Base-by-base conservation (phyloP, 2,329 filamentous ascomycete species). In the Penicillium decumbens region DNA sequence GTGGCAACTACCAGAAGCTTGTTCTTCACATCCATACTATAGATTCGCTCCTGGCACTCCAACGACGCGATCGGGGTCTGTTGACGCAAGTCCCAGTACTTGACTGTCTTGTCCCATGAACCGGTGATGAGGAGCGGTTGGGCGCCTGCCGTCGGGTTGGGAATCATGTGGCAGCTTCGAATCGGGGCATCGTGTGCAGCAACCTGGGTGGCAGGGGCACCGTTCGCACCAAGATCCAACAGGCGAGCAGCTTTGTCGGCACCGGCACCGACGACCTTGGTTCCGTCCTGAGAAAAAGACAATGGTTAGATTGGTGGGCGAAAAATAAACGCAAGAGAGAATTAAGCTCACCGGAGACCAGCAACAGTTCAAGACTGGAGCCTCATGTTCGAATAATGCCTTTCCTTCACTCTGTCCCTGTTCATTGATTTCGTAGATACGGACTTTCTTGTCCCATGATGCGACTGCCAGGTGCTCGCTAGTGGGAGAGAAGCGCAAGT, bases 401-500 rank as follows among this genome's bases (percentile, higher is more conserved):
- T 91, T 92, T 43, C 89, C 90, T 67, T 89, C 83, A 65, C 87
- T 92, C 66, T 87, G 81, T 38, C 90, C 89, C 58, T 83, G 83
- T 49, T 73, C 74, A 57, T 85, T 83, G 67, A 97, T 89, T 71
- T 97, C 89, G 75, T 97, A 98, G 67, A 98, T 92, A 65, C 91
- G 87, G 56, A 97, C 89, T 71, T 95, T 95, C 77, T 95, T 95
- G 74, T 98, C 93, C 93, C 93, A 98, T 62, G 89, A 95, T 41
- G 89, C 78, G 30, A 96, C 88, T 23, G 92, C 90, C 15, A 98
- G 79, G 67, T 95, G 87, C 63, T 97, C 89, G 58, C 75, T 80
- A 45, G 78, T 78, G 1, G 86, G 83, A 12, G 87, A 91, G 75
- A 96, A 98, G 42, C 83, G 77, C 52, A 98, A 79, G 66, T 90